These are phyloP conservation scores for Fusarium stilboides DNA, from an alignment of 2,329 filamentous ascomycete species.

Conservation along the genomic window DNA sequence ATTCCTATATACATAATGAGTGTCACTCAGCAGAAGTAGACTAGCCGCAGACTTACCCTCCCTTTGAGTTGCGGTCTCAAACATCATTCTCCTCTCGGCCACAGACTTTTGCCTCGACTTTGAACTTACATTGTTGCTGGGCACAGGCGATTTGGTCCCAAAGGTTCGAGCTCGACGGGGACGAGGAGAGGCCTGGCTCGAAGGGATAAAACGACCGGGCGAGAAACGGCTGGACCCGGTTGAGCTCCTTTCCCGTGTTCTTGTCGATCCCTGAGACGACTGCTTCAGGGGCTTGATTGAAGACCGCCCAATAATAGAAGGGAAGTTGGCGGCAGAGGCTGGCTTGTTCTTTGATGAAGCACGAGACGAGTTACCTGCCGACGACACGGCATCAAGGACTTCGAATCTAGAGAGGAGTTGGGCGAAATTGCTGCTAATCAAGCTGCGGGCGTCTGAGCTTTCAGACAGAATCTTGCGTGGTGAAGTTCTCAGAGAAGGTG, in stretches of 20 bases:
- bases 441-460: conserved; percentile 11
- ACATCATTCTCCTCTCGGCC: conserved; percentile 46
- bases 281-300: neutral
- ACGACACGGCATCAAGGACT: conserved; percentile 46
- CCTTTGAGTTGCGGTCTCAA: conserved; percentile 26
- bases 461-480: conserved; percentile 27
- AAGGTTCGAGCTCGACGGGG: conserved; percentile 33
- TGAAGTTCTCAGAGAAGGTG: conserved; percentile 13
- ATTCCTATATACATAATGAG: conserved; percentile 9
- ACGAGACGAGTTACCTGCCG: conserved; percentile 1
- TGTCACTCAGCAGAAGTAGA: neutral
- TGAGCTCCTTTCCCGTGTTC: conserved; percentile 8
- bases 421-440: conserved; percentile 44
- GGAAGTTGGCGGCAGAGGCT: neutral
- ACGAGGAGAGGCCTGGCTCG: neutral
- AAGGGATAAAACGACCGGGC: conserved; percentile 1
- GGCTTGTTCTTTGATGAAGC: neutral
- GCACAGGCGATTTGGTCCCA: conserved; percentile 10
- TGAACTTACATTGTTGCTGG: conserved; percentile 2
- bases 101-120: conserved; percentile 44
- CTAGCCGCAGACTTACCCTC: conserved; percentile 11
- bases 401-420: conserved; percentile 57
- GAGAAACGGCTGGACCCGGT: conserved; percentile 23
- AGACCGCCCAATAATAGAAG: neutral
- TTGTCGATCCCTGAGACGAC: conserved; percentile 1